Percentiles rank a stretch among this genome's conserved stretches.
Evolutionary conservation across 2,329 filamentous ascomycete genomes (phyloP).

Genomic region (Botryotinia calthae): DNA sequence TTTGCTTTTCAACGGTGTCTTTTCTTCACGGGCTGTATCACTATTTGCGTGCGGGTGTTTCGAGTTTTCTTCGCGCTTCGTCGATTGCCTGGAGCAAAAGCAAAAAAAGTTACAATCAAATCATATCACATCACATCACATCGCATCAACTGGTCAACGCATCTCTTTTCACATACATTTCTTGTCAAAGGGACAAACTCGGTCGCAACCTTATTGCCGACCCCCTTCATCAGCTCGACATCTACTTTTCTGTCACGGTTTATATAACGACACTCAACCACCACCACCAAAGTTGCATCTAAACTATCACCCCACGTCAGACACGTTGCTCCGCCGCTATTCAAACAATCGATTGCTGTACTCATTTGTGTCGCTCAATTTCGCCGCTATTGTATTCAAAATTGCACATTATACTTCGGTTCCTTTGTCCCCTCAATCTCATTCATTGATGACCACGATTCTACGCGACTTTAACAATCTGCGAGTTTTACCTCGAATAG

Average conservation of each 20-base stretch:
- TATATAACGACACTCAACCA: conserved; percentile 2
- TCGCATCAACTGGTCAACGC: not conserved
- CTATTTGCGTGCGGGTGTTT: conserved; percentile 5
- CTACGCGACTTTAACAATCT: conserved; percentile 8
- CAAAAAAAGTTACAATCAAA: not conserved
- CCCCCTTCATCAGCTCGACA: not conserved
- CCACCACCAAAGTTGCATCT: not conserved
- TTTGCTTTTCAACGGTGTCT: not conserved
- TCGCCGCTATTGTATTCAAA: not conserved
- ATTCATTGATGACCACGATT: conserved; percentile 17
- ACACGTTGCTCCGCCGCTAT: conserved; percentile 11
- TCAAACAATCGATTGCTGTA: conserved; percentile 9
- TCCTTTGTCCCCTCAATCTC: conserved; percentile 6
- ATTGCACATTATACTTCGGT: not conserved
- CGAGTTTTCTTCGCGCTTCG: conserved; percentile 4
- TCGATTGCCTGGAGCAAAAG: conserved; percentile 14
- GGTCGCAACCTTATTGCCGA: not conserved
- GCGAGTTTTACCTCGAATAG: not conserved
- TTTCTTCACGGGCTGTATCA: conserved; percentile 4
- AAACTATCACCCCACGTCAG: conserved; percentile 17
- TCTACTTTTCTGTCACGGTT: not conserved
- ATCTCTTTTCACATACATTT: not conserved
- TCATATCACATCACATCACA: not conserved
- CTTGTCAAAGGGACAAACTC: not conserved
- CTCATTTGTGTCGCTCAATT: not conserved